phyloP scores from a whole-genome alignment of 2,329 filamentous ascomycete genomes.

The Fusarium oligoseptatum region DNA sequence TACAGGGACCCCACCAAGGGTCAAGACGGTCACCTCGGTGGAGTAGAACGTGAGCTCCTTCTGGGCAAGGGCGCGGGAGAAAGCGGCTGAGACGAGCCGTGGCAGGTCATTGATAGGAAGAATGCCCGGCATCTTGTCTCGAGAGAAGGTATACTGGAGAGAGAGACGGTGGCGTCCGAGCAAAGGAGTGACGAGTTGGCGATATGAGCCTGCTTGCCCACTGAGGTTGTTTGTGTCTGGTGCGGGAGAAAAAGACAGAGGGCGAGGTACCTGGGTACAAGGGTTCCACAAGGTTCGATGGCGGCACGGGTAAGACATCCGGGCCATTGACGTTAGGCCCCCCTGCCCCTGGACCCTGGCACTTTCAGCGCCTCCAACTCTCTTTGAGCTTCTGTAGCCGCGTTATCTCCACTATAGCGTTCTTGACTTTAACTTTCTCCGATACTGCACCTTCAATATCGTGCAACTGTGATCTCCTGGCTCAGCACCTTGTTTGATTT shows the following conservation, averaged over 20 bases:
- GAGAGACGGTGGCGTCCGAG: background rate
- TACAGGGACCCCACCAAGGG: conserved; percentile 59
- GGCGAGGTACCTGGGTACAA: background rate
- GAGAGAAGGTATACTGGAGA: background rate
- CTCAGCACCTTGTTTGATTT: background rate
- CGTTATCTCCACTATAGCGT: background rate
- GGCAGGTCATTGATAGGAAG: conserved; percentile 62
- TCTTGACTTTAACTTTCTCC: background rate
- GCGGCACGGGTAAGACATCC: background rate
- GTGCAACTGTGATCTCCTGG: background rate
- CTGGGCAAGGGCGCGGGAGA: conserved; percentile 60
- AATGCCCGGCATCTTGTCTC: conserved; percentile 51
- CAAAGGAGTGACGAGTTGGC: background rate
- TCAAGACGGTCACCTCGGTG: conserved; percentile 65
- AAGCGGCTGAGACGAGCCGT: conserved; percentile 63
- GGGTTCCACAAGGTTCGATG: background rate
- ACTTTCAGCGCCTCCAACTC: background rate
- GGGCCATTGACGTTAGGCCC: background rate
- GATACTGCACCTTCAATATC: background rate
- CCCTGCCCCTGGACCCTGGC: background rate
- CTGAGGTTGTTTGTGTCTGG: background rate
- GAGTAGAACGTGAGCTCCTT: conserved; percentile 68
- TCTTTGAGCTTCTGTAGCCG: background rate
- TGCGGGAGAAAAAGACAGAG: background rate
- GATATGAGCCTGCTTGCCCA: background rate